Conservation (phyloP, 176 grass and related monocot genomes). For the Hsuehochloa calcarea region DNA sequence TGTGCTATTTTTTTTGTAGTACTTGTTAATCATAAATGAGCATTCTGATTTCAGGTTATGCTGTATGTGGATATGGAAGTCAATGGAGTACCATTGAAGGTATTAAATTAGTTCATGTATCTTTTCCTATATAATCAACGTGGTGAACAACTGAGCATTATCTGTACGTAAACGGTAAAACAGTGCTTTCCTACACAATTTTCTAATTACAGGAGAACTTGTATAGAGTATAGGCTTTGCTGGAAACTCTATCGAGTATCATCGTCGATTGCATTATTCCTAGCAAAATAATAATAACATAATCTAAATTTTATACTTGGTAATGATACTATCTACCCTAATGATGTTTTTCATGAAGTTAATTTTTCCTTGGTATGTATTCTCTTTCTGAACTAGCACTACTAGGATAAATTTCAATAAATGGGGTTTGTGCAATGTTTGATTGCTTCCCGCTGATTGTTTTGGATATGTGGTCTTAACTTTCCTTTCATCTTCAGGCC, state of each 20-base stretch:
- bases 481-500: slow-evolving; percentile 58
- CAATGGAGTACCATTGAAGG: slow-evolving; percentile 96
- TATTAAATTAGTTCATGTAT: slow-evolving; percentile 36
- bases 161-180: not conserved
- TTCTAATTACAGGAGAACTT: slow-evolving; percentile 21
- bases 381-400: slow-evolving; percentile 11
- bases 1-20: slow-evolving; percentile 1
- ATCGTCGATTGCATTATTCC: not conserved
- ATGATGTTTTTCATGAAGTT: not conserved
- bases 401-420: not conserved
- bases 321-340: not conserved
- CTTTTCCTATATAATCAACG: slow-evolving; percentile 10
- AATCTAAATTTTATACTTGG: not conserved
- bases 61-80: slow-evolving; percentile 99
- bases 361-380: not conserved
- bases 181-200: not conserved
- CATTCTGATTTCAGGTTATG: slow-evolving; percentile 67
- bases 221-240: not conserved
- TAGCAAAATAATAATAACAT: not conserved
- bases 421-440: not conserved
- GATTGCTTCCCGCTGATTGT: slow-evolving; percentile 1
- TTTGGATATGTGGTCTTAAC: slow-evolving; percentile 22
- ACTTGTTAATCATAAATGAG: slow-evolving; percentile 21
- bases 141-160: not conserved
- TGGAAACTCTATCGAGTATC: not conserved